Percentiles rank a stretch among this genome's conserved stretches.
Evolutionary conservation across 441 rosid species (phyloP).

Genomic region (Gossypium davidsonii): DNA sequence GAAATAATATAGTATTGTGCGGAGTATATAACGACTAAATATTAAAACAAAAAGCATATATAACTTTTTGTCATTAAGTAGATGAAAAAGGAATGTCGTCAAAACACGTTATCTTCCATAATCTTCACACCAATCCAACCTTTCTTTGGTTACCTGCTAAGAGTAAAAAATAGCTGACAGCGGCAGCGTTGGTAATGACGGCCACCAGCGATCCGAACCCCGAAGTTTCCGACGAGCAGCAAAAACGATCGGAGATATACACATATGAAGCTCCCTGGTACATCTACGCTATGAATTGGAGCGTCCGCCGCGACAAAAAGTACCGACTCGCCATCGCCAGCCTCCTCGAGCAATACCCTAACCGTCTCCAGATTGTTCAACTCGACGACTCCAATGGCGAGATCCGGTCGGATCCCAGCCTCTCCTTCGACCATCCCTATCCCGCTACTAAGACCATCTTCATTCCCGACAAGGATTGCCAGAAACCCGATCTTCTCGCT

Average conservation of each 20-base stretch:
- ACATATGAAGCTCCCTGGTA: slow-evolving; percentile 92
- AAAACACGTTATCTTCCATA: neutral
- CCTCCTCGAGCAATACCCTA: slow-evolving; percentile 67
- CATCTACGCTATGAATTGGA: slow-evolving; percentile 95
- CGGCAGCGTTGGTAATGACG: slow-evolving; percentile 33
- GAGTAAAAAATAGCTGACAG: neutral
- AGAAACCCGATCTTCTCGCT: slow-evolving; percentile 76
- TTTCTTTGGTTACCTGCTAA: neutral
- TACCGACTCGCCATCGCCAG: slow-evolving; percentile 85
- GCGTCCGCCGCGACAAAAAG: slow-evolving; percentile 93
- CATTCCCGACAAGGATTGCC: slow-evolving; percentile 86
- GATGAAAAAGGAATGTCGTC: neutral
- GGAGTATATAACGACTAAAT: too few species aligned
- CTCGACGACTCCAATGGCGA: slow-evolving; percentile 89
- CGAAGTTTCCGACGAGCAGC: slow-evolving; percentile 78
- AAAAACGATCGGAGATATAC: slow-evolving; percentile 87
- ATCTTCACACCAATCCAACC: neutral
- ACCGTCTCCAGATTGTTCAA: slow-evolving; percentile 86
- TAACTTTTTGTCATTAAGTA: neutral
- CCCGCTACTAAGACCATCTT: slow-evolving; percentile 83
- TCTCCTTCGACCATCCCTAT: slow-evolving; percentile 83
- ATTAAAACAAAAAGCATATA: too few species aligned
- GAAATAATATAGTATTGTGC: too few species aligned
- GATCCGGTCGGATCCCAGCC: slow-evolving; percentile 77
- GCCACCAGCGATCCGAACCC: slow-evolving; percentile 63